Base-by-base conservation (phyloP, 768 basidiomycete species). In the Suillus cothurnatus region DNA sequence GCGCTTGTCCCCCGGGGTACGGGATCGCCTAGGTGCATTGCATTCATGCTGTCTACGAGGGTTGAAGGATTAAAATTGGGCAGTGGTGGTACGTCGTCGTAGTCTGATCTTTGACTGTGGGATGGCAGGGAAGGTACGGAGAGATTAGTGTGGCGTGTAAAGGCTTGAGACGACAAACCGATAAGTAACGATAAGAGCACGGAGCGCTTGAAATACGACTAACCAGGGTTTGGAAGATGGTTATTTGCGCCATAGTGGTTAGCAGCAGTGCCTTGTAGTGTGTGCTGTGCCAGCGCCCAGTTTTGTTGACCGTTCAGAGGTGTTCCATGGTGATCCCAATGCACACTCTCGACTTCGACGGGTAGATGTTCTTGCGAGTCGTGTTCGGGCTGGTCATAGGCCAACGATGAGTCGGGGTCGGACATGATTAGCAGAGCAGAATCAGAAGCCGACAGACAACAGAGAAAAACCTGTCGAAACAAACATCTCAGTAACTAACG, bases 1-100 rank as follows among this genome's bases (percentile, higher is more conserved):
- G 71, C 69, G 53, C 74, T 75, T 26, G 76, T 66, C 55, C 74
- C 73, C 23, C 72, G 73, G 34, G 77, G 71, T 28, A 68, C 67
- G 28, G 79, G 78, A 52, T 86, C 86, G 61, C 74, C 76, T 64
- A 92, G 75, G 59, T 77, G 82, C 74, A 93, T 78, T 49, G 83
- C 76, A 53, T 82, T 81, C 74, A 92, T 86, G 50, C 80, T 73
- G 69, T 85, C 82, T 47, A 84, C 79, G 39, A 81, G 77, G 39
- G 76, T 76, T 8, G 83, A 81, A 47, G 85, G 73, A 74, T 85
- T 84, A 62, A 79, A 81, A 58, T 80, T 73, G 7, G 76, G 79
- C n/a, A 76, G 68, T 52, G 75, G 72, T 45, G 71, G 71, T 26
- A 66, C 70, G 52, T 73, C 65, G 41, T 77, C 77, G 31, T 78